A percentile compares a stretch with the other conserved stretches of the same genome.
Conservation (phyloP, 228 moss, liverwort and hornwort genomes). For the Sphagnum fallax region DNA sequence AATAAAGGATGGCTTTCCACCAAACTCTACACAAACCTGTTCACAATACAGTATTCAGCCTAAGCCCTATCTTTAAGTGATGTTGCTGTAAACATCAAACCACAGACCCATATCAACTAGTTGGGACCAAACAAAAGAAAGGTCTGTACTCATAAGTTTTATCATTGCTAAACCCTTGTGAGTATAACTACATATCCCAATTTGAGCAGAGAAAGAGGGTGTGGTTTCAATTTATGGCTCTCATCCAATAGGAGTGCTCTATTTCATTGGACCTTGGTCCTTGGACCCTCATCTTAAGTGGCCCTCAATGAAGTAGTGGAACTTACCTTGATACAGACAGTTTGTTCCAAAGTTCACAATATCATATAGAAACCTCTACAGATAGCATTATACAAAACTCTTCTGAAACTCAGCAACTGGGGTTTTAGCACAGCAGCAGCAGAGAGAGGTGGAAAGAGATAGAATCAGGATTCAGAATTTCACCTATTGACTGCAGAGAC, state of each 20-base stretch:
- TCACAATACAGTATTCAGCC: too few relatives aligned
- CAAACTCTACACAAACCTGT: too few relatives aligned
- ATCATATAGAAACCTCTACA: neutral
- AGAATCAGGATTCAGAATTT: neutral
- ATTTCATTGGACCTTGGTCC: too few relatives aligned
- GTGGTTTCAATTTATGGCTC: neutral
- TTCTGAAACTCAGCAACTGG: neutral
- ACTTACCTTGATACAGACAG: neutral
- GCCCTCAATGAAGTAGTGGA: neutral
- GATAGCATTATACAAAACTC: neutral
- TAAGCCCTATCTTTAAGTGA: too few relatives aligned
- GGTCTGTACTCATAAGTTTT: neutral
- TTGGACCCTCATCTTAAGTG: neutral
- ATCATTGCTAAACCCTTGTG: neutral
- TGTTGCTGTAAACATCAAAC: too few relatives aligned
- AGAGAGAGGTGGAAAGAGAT: neutral
- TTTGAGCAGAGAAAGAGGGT: neutral
- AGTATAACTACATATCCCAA: neutral
- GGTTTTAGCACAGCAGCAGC: neutral
- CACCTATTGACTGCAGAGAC: conserved; percentile 70
- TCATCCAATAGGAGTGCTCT: too few relatives aligned
- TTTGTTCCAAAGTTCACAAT: neutral
- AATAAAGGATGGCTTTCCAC: too few relatives aligned
- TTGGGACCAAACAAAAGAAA: neutral
- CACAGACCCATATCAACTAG: neutral